Conservation (phyloP, 2,329 filamentous ascomycete species). For the Fusarium algeriense region DNA sequence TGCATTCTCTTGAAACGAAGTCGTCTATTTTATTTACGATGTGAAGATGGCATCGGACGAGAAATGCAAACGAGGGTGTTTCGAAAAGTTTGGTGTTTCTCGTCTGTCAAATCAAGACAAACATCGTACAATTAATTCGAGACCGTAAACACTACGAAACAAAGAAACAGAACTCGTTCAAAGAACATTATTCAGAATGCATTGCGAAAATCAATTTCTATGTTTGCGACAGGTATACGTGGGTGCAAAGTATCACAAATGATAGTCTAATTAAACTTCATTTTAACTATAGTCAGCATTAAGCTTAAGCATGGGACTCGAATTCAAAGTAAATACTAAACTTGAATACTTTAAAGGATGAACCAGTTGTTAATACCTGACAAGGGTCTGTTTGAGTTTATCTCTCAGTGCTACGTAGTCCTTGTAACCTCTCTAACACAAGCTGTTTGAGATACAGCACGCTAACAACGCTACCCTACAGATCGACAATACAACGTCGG, state of each 20-base stretch:
- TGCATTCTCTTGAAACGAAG: conserved; percentile 22
- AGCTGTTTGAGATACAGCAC: conserved; percentile 13
- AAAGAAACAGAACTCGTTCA: not conserved
- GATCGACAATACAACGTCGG: not conserved
- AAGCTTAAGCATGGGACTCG: conserved; percentile 14
- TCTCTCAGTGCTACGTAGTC: not conserved
- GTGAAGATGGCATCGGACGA: conserved; percentile 5
- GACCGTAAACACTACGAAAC: not conserved
- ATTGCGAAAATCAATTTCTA: not conserved
- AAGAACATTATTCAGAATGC: not conserved
- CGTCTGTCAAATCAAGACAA: not conserved
- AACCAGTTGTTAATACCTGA: not conserved
- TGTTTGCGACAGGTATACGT: not conserved
- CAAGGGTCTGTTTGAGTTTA: conserved; percentile 23
- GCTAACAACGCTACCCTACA: conserved; percentile 22
- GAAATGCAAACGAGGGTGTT: conserved; percentile 23
- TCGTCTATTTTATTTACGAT: not conserved
- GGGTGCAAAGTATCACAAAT: not conserved
- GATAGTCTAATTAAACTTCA: not conserved
- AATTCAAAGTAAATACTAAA: conserved; percentile 5
- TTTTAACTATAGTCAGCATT: not conserved
- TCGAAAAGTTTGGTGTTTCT: conserved; percentile 24
- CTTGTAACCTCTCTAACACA: conserved; percentile 9
- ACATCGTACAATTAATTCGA: conserved; percentile 1
- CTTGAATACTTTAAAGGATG: not conserved